Percentiles rank a stretch among this genome's conserved stretches.
phyloP scores from a whole-genome alignment of 495 filamentous ascomycete species.

The Extremus antarcticus region DNA sequence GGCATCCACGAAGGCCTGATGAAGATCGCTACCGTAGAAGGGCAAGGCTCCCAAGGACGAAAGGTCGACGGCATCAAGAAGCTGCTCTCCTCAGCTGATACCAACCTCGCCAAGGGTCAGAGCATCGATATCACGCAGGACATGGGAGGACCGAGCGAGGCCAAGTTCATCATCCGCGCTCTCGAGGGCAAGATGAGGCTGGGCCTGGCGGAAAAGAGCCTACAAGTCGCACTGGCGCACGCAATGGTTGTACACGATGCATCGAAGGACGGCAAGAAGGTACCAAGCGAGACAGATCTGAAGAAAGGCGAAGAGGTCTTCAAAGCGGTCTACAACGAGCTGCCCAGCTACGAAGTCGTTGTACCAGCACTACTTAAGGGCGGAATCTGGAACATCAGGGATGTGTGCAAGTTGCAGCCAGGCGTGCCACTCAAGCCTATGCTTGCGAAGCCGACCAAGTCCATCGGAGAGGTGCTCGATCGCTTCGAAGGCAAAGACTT shows the following conservation, averaged over 20 bases:
- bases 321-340: conserved; percentile 85
- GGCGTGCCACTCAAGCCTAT: conserved; percentile 96
- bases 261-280: conserved; percentile 50
- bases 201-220: conserved; percentile 83
- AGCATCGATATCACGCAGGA: conserved; percentile 74
- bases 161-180: conserved; percentile 86
- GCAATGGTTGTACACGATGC: conserved; percentile 77
- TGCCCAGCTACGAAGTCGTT: conserved; percentile 92
- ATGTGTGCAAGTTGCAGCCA: conserved; percentile 85
- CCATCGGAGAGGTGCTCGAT: conserved; percentile 96
- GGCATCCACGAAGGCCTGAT: conserved; percentile 84
- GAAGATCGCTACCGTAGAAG: conserved; percentile 73
- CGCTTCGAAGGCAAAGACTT: conserved; percentile 92
- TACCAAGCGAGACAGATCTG: conserved; percentile 61
- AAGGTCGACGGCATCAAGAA: conserved; percentile 96
- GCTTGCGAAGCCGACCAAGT: conserved; percentile 97
- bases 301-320: conserved; percentile 73
- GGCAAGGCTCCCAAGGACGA: conserved; percentile 76
- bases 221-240: conserved; percentile 78
- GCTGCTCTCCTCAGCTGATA: conserved; percentile 75
- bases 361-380: conserved; percentile 78
- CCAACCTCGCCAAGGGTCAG: conserved; percentile 46
- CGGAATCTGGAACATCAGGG: conserved; percentile 68
- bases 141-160: conserved; percentile 88
- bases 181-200: conserved; percentile 88